Evolutionary conservation across 352 stramenopile genomes (phyloP), one percentile per base, ranked within the genome.

Genomic region (Lagenidium sp.): DNA sequence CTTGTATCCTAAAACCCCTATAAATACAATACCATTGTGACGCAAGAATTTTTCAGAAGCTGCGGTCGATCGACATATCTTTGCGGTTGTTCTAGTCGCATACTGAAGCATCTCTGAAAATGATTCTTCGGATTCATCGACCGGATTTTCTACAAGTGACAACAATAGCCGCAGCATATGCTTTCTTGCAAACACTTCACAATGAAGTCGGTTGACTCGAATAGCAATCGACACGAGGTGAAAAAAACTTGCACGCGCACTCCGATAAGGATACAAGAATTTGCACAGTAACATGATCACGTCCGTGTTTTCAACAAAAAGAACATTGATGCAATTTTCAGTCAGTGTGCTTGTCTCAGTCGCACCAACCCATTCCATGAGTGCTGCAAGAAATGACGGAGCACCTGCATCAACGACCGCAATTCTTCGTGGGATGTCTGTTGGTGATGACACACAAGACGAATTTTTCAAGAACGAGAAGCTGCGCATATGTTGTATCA

Each of bases 281-380:
- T 39, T 26, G 26, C 45, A 55, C 3, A 68, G 37, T 11, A 36
- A 50, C 11, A 68, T 20, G 8, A 68, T 44, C 15, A 55, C 45
- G 44, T 65, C 60, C 3, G 35, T 29, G 31, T 63, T 60, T 30
- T 65, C 55, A 6, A 65, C 46, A 20, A 68, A 68, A 1, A 68
- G 30, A 6, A 50, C 29, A 36, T 65, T 65, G 40, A 68, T 41
- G 5, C 52, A 68, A 44, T 65, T 63, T 16, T 60, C 55, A 10
- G 55, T 68, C 19, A 63, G 48, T 11, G 40, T 41, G 8, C 51
- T 40, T 6, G 40, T 41, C 23, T 68, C 60, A 37, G 65, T 47
- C 6, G 51, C 59, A 6, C 51, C 60, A 34, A 68, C 16, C 55
- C 60, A 68, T 25, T 65, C 55, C 30, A 63, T 35, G 3, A 68